A percentile compares a stretch with the other conserved stretches of the same genome.
Evolutionary conservation across 495 filamentous ascomycete genomes (phyloP).

Genomic region (Cryomyces antarcticus): DNA sequence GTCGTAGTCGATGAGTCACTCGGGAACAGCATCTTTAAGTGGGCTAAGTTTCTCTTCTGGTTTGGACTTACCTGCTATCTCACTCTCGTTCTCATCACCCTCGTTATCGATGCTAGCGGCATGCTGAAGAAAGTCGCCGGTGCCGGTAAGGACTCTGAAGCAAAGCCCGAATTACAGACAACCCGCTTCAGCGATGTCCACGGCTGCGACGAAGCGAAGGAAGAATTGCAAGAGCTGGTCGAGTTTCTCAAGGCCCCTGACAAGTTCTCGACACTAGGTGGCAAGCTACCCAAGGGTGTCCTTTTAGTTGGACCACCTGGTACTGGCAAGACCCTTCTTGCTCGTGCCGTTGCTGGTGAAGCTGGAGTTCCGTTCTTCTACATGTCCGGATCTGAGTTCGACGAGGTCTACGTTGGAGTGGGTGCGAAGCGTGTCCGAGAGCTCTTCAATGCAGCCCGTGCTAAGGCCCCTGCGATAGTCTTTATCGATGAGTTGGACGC

Average conservation of each 20-base stretch:
- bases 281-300: slow-evolving; percentile 92
- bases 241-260: slow-evolving; percentile 89
- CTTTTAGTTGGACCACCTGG: slow-evolving; percentile 87
- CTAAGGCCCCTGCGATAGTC: slow-evolving; percentile 84
- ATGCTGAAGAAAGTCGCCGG: slow-evolving; percentile 59
- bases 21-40: slow-evolving; percentile 60
- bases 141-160: slow-evolving; percentile 45
- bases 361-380: slow-evolving; percentile 98
- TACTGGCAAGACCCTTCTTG: slow-evolving; percentile 94
- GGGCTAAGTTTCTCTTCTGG: slow-evolving; percentile 66
- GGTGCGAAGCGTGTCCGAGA: slow-evolving; percentile 95
- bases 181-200: slow-evolving; percentile 88
- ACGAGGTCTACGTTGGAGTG: slow-evolving; percentile 95
- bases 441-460: slow-evolving; percentile 70
- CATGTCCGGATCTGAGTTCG: slow-evolving; percentile 97
- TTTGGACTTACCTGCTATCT: slow-evolving; percentile 61
- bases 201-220: slow-evolving; percentile 94
- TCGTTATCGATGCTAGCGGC: slow-evolving; percentile 59
- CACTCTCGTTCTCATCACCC: slow-evolving; percentile 48
- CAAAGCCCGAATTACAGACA: slow-evolving; percentile 74
- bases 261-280: slow-evolving; percentile 74
- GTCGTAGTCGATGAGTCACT: slow-evolving; percentile 90
- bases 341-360: slow-evolving; percentile 89
- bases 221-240: slow-evolving; percentile 89
- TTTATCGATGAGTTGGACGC: slow-evolving; percentile 98